These are phyloP conservation scores for Vaccinium myrtillus DNA, from an alignment of 148 eudicot genomes.

Conservation along the genomic window DNA sequence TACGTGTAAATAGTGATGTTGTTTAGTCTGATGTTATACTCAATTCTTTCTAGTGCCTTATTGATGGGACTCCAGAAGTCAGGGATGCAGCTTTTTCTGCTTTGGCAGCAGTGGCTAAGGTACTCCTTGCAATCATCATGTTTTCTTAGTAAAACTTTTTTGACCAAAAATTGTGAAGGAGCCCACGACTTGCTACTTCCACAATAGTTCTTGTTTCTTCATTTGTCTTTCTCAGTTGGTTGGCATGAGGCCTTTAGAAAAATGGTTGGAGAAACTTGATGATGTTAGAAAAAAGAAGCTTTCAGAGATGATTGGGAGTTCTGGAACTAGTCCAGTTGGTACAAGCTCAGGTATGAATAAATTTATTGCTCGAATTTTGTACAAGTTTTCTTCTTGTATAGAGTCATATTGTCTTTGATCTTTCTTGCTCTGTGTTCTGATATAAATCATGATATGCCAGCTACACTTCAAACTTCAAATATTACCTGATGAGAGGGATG, in stretches of 20 bases:
- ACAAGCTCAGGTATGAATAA: constrained; percentile 54
- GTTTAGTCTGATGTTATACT: background rate
- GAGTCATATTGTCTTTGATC: background rate
- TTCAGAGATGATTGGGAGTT: constrained; percentile 89
- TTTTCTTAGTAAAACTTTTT: no score
- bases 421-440: constrained; percentile 6
- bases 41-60: constrained; percentile 56
- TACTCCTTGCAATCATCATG: constrained; percentile 14
- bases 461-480: constrained; percentile 52
- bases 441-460: constrained; percentile 31
- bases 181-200: background rate
- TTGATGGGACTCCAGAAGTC: constrained; percentile 98
- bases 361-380: constrained; percentile 10
- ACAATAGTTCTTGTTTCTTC: background rate
- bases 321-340: constrained; percentile 50
- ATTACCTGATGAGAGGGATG: constrained; percentile 51
- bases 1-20: background rate
- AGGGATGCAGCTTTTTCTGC: constrained; percentile 98
- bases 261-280: constrained; percentile 95
- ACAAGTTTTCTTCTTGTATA: constrained; percentile 1
- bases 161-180: background rate
- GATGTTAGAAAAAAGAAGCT: constrained; percentile 93
- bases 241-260: constrained; percentile 98
- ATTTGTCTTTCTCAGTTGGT: constrained; percentile 46
- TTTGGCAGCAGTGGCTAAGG: constrained; percentile 95